Conservation (phyloP, 306 rosid species). For the Vigna radiata region DNA sequence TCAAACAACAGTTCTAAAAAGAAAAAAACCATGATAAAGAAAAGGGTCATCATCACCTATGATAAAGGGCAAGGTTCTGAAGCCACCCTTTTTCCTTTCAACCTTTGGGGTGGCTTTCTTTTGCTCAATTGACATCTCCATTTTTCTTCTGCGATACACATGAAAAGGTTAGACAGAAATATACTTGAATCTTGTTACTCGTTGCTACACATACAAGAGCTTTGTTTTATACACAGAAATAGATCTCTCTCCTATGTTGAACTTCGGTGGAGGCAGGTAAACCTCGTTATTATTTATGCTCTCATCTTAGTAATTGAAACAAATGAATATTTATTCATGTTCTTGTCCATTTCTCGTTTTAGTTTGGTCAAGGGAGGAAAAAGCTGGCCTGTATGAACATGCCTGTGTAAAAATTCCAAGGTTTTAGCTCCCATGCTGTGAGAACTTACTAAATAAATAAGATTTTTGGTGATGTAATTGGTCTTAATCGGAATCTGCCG, state of each 20-base stretch:
- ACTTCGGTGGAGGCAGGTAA: not conserved
- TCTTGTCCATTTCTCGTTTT: constrained; percentile 18
- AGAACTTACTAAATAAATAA: not conserved
- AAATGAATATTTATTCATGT: not conserved
- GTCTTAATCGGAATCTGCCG: too few species aligned
- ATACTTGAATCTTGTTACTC: constrained; percentile 18
- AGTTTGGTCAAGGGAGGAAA: not conserved
- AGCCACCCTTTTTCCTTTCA: constrained; percentile 68
- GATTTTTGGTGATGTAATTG: not conserved
- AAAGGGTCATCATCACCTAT: constrained; percentile 54
- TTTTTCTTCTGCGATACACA: constrained; percentile 39
- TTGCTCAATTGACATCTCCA: constrained; percentile 53
- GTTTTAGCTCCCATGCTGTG: not conserved
- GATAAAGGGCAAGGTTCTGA: constrained; percentile 80
- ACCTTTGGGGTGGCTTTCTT: constrained; percentile 39
- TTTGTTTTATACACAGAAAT: constrained; percentile 28
- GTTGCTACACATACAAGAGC: not conserved
- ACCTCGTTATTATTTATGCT: constrained; percentile 42
- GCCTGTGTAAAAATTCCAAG: not conserved
- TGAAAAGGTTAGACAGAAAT: constrained; percentile 15
- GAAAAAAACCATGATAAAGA: constrained; percentile 13
- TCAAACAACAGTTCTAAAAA: not conserved
- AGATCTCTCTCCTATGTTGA: not conserved
- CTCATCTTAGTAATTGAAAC: not conserved
- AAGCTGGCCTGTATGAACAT: not conserved